Evolutionary conservation across 306 rosid species (phyloP).

Genomic region (Acacia confusa): DNA sequence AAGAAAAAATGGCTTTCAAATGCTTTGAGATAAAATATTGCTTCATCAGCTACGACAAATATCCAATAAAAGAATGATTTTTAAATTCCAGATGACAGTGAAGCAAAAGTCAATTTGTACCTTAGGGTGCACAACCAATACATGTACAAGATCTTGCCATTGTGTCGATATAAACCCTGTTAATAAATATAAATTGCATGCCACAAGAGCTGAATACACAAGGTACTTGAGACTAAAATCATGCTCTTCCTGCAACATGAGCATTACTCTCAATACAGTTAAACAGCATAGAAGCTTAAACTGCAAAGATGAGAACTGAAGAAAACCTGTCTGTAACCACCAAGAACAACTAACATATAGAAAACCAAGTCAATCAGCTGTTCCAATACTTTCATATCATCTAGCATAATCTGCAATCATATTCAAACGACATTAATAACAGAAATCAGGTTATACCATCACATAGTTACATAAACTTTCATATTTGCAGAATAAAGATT

Average conservation of each 20-base stretch:
- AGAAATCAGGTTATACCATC: conserved; percentile 32
- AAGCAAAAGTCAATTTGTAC: conserved; percentile 37
- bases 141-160: conserved; percentile 84
- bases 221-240: conserved; percentile 47
- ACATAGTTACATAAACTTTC: conserved; percentile 4
- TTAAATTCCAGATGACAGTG: conserved; percentile 16
- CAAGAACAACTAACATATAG: conserved; percentile 70
- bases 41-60: conserved; percentile 20
- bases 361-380: conserved; percentile 84
- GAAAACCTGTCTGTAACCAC: conserved; percentile 74
- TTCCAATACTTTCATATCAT: conserved; percentile 73
- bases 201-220: conserved; percentile 76
- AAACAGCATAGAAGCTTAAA: conserved; percentile 28
- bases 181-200: conserved; percentile 73
- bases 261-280: conserved; percentile 38
- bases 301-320: conserved; percentile 30
- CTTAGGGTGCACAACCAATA: conserved; percentile 90
- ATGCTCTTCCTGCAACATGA: conserved; percentile 65
- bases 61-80: background rate
- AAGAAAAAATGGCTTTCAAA: conserved; percentile 1
- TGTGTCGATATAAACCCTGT: conserved; percentile 75
- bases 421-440: conserved; percentile 24
- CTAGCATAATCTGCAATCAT: conserved; percentile 75
- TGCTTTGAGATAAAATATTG: conserved; percentile 11
- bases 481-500: conserved; percentile 13